Evolutionary conservation across 108 stramenopile genomes (phyloP), one percentile per base, ranked within the genome.

Genomic region (Cyclotella cryptica): DNA sequence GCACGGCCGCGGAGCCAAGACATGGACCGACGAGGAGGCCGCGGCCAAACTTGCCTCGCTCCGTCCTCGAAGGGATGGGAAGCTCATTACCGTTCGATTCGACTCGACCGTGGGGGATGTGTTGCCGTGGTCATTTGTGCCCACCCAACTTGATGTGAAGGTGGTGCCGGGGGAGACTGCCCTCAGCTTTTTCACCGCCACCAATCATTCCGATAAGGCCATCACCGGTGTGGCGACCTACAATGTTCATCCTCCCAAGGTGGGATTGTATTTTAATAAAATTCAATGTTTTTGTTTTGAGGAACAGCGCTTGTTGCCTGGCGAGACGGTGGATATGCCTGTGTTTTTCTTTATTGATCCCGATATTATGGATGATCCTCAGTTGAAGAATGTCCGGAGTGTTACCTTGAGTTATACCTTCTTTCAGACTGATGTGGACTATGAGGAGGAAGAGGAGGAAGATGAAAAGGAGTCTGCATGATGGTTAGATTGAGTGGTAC

Each of bases 241-340:
- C 91, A 99, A 99, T 85, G 98, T 99, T 17, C 94, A 97, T 63
- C 99, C 99, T 14, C 94, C 96, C 40, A 91, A 92, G 66, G 91
- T 96, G 27, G 99, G 99, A 10, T 78, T 98, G 53, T 98, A 99
- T 86, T 99, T 99, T 84, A 98, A 98, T 77, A 99, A 99, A 78
- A 99, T 99, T 77, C 98, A 99, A 81, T 99, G 99, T 69, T 99
- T 99, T 87, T 99, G 99, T 82, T 99, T 99, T 78, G 99, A 99
- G 80, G 98, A 99, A 87, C 99, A 99, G 75, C 86, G 99, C 17
- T 75, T 99, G 13, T 69, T 96, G 11, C 95, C 97, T 4, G 93
- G 95, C 10, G 99, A 99, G 83, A 98, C 98, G 43, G 97, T 99
- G 60, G 99, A 99, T 71, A 98, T 98, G 98, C 98, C 97, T 11